phyloP scores from a whole-genome alignment of 306 rosid species.

The Vigna unguiculata region DNA sequence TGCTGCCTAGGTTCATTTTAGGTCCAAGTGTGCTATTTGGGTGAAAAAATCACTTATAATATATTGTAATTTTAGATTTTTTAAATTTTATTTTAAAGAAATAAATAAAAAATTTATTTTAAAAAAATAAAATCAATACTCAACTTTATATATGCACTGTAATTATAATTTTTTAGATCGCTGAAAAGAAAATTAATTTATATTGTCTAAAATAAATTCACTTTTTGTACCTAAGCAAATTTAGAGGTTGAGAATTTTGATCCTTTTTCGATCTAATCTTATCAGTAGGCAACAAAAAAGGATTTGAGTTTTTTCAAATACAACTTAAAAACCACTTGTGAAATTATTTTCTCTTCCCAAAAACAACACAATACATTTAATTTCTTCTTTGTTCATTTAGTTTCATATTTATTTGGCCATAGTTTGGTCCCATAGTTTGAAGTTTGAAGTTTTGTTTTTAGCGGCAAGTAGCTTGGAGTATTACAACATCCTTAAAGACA shows the following conservation, averaged over 20 bases:
- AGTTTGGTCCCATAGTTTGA: background rate
- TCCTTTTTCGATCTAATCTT: background rate
- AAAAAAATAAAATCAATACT: background rate
- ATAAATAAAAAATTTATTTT: background rate
- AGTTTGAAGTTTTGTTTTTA: background rate
- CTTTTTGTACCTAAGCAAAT: background rate
- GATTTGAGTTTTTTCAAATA: conserved; percentile 2
- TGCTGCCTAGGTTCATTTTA: too few species aligned
- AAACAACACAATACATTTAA: background rate
- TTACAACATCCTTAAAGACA: conserved; percentile 9
- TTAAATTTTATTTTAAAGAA: background rate
- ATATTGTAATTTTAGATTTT: background rate
- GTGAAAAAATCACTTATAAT: too few species aligned
- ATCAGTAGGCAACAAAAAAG: background rate
- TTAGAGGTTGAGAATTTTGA: background rate
- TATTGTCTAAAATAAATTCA: background rate
- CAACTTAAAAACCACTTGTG: background rate
- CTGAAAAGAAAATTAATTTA: background rate
- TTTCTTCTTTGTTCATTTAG: background rate
- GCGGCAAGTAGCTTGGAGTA: conserved; percentile 23
- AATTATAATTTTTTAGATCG: background rate
- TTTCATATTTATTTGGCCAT: background rate
- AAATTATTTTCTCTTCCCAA: conserved; percentile 18
- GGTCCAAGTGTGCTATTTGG: too few species aligned
- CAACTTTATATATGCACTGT: background rate